Conservation (phyloP, 2,329 filamentous ascomycete species). For the Scedosporium dehoogii region DNA sequence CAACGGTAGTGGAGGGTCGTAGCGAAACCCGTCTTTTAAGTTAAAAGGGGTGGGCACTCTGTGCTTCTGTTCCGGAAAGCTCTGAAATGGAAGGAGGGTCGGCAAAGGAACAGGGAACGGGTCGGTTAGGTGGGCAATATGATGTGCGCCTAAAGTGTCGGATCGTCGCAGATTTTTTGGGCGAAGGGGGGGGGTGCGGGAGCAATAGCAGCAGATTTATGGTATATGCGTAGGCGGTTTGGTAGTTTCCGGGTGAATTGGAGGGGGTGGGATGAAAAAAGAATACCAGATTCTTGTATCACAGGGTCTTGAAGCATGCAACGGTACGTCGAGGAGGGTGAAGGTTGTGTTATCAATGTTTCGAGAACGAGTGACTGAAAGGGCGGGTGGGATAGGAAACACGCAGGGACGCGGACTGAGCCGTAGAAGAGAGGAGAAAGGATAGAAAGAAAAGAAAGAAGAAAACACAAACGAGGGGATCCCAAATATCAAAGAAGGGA, state of each 20-base stretch:
- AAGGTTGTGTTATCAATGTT: background rate
- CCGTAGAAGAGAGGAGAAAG: background rate
- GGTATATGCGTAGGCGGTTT: background rate
- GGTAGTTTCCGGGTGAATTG: background rate
- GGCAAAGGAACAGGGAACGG: too few relatives aligned
- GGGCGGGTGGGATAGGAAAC: background rate
- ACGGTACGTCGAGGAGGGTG: background rate
- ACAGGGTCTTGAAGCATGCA: background rate
- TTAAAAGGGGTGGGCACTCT: background rate
- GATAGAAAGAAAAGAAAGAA: background rate
- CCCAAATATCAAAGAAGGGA: background rate
- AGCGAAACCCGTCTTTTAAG: background rate
- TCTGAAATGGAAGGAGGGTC: background rate
- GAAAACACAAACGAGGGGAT: background rate
- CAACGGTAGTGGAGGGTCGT: background rate
- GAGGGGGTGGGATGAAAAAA: background rate
- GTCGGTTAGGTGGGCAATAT: background rate
- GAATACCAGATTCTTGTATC: background rate
- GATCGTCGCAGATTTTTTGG: background rate
- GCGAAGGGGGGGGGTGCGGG: background rate
- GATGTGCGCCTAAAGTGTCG: background rate
- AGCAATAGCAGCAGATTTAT: background rate
- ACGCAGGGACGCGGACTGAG: background rate
- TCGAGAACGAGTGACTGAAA: background rate
- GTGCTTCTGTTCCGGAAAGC: background rate